Conservation (phyloP, 148 eudicot species). For the Nepenthes mirabilis region DNA sequence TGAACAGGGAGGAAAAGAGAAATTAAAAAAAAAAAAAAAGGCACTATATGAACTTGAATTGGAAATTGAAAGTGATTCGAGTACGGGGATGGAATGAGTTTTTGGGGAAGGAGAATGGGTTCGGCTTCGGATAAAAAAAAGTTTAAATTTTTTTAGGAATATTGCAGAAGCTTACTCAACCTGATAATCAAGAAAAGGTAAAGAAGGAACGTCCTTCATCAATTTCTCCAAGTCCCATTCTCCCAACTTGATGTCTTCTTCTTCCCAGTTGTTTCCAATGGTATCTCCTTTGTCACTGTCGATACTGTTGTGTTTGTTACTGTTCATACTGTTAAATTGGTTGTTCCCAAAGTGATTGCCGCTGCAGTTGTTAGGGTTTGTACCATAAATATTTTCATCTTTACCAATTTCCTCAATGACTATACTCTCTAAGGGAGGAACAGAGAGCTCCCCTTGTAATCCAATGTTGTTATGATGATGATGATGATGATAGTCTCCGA, state of each 20-base stretch:
- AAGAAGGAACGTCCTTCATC: constrained; percentile 56
- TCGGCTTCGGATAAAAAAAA: too few species aligned
- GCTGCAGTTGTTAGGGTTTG: not conserved
- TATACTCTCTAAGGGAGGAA: constrained; percentile 12
- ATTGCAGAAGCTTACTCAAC: constrained; percentile 8
- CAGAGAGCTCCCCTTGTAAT: constrained; percentile 24
- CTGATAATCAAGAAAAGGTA: constrained; percentile 61
- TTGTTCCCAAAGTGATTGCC: constrained; percentile 6
- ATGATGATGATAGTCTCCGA: not conserved
- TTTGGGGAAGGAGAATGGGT: too few species aligned
- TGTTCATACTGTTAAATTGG: constrained; percentile 1
- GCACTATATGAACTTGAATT: too few species aligned
- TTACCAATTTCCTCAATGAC: not conserved
- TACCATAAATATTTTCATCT: not conserved
- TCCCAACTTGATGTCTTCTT: constrained; percentile 47
- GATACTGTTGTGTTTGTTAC: constrained; percentile 4
- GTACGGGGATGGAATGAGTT: too few species aligned
- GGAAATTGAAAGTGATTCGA: too few species aligned
- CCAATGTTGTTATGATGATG: constrained; percentile 13
- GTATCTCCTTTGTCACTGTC: constrained; percentile 6
- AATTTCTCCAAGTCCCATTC: constrained; percentile 77
- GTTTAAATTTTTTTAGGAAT: too few species aligned
- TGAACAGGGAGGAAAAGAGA: too few species aligned
- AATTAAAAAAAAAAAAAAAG: too few species aligned
- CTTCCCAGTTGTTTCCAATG: constrained; percentile 23